Percentiles rank a stretch among this genome's conserved stretches.
phyloP scores from a whole-genome alignment of 2,329 filamentous ascomycete species.

The Chaetomium strumarium region DNA sequence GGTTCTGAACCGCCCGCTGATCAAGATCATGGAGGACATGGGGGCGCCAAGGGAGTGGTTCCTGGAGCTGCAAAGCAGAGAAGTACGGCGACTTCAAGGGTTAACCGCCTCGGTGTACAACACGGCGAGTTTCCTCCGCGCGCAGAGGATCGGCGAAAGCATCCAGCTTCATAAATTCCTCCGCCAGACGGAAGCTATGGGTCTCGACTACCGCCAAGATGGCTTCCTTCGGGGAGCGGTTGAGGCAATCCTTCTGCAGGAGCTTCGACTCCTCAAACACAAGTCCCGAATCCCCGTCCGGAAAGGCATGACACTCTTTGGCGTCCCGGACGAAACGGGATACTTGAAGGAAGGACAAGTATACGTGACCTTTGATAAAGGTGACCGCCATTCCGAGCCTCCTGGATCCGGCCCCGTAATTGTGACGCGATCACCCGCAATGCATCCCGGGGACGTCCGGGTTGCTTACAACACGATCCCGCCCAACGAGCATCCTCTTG shows the following conservation, averaged over 20 bases:
- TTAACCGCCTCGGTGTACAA: conserved; percentile 55
- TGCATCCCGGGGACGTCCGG: conserved; percentile 79
- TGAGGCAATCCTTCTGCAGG: conserved; percentile 63
- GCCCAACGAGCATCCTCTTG: conserved; percentile 52
- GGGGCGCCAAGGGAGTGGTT: conserved; percentile 55
- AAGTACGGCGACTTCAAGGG: conserved; percentile 52
- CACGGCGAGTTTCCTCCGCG: conserved; percentile 60
- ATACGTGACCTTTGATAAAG: conserved; percentile 46
- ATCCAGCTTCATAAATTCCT: conserved; percentile 60
- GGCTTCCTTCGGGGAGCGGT: conserved; percentile 64
- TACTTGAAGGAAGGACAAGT: conserved; percentile 61
- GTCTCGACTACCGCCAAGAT: conserved; percentile 61
- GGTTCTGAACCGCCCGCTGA: conserved; percentile 70
- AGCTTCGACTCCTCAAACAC: conserved; percentile 71
- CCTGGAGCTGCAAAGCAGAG: conserved; percentile 55
- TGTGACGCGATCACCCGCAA: conserved; percentile 71
- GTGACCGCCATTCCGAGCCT: conserved; percentile 21
- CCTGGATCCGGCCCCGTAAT: conserved; percentile 42
- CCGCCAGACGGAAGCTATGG: conserved; percentile 48
- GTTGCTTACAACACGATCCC: conserved; percentile 57
- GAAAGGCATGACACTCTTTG: conserved; percentile 69
- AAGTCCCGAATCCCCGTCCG: conserved; percentile 67
- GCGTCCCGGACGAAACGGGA: conserved; percentile 76
- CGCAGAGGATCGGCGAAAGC: conserved; percentile 53
- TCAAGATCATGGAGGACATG: conserved; percentile 83